Evolutionary conservation across 345 rosid species (phyloP).

Genomic region (Melaleuca alternifolia): DNA sequence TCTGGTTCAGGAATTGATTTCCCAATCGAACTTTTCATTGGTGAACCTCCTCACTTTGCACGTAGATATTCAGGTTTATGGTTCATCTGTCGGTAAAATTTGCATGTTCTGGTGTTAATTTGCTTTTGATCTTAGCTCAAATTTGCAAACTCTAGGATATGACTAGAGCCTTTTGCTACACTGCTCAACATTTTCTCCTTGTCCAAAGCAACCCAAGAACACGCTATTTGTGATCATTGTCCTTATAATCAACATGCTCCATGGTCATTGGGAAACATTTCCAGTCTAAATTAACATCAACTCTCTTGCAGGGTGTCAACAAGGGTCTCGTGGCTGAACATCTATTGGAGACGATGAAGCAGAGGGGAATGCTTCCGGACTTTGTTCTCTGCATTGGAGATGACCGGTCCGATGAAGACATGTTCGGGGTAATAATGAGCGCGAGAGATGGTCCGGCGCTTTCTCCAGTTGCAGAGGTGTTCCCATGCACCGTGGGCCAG

Average conservation of each 20-base stretch:
- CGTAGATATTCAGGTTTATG: neutral
- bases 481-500: conserved; percentile 88
- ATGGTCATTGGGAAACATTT: neutral
- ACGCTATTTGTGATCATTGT: neutral
- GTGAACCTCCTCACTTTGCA: neutral
- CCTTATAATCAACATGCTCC: neutral
- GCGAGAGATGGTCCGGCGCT: conserved; percentile 47
- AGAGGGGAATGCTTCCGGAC: conserved; percentile 59
- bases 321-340: conserved; percentile 77
- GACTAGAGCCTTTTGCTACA: neutral
- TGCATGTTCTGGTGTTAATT: neutral
- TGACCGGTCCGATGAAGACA: conserved; percentile 91
- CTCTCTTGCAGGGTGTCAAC: conserved; percentile 60
- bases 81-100: neutral
- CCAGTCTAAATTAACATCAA: neutral
- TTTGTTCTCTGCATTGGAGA: conserved; percentile 91
- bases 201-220: neutral
- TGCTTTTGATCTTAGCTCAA: neutral
- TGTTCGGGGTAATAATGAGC: conserved; percentile 78
- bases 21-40: neutral
- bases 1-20: neutral
- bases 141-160: neutral
- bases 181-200: neutral
- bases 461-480: conserved; percentile 82
- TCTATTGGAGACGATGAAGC: conserved; percentile 49